Evolutionary conservation across 352 stramenopile genomes (phyloP), one percentile per base, ranked within the genome.

Genomic region (Phytopythium montanum): DNA sequence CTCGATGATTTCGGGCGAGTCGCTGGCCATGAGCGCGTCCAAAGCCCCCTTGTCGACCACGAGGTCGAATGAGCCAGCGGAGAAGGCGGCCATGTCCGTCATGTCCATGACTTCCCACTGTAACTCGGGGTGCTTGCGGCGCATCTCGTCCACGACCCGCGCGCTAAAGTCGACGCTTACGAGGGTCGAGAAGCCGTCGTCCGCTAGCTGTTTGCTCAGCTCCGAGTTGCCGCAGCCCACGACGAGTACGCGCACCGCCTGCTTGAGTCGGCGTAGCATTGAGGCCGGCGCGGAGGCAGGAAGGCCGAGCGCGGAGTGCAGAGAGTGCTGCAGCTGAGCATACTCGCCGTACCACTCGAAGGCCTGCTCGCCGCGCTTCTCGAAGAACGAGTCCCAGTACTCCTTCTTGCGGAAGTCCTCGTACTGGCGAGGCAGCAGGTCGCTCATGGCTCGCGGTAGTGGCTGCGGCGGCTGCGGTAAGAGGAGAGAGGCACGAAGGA

Each of bases 271-370:
- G 21, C 49, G 56, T 8, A 74, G 26, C 7, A 82, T 61, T 21
- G 67, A 65, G 38, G 60, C 2, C 1, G 68, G 52, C 16, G 59
- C 69, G 53, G 66, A 61, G 52, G 59, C 50, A 5, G 70, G 64
- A 13, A 76, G 59, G 6, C 61, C 56, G 34, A 81, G 60, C n/a
- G 75, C 44, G 31, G 51, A 54, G 38, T 78, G 60, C 45, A 93
- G 61, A 10, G 28, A 55, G 1, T 34, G 57, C n/a, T 68, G 67
- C 31, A 93, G 54, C 7, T 78, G 63, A 14, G 60, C 49, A 34
- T 82, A 93, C 48, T 83, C 68, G 12, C 84, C 82, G 49, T 93
- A 94, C 85, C 85, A 94, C 56, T 94, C 85, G 55, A 94, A 94
- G 8, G 83, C 80, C 50, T 85, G 63, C 52, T 84, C 68, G 49